Evolutionary conservation across 257 asterid genomes (phyloP).

Genomic region (Mentha longifolia): DNA sequence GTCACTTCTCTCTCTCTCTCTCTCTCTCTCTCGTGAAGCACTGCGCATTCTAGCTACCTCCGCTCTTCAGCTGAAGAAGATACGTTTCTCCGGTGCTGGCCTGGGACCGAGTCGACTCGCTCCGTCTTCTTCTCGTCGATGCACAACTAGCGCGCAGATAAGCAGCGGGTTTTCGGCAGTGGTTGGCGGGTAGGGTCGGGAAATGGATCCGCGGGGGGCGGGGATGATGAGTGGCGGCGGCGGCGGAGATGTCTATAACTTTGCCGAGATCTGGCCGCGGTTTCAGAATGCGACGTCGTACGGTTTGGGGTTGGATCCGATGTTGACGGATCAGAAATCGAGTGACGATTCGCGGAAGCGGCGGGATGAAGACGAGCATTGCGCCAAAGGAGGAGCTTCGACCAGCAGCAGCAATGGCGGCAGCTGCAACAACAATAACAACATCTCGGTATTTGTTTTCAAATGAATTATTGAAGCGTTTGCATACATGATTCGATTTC

Average conservation of each 20-base stretch:
- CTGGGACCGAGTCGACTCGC: conserved; percentile 7
- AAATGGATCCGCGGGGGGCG: conserved; percentile 55
- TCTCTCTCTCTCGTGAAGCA: conserved; percentile 37
- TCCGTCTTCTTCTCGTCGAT: conserved; percentile 25
- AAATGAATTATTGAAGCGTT: neutral
- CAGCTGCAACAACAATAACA: conserved; percentile 27
- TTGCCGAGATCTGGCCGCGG: conserved; percentile 68
- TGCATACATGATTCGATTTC: neutral
- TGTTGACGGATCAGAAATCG: conserved; percentile 51
- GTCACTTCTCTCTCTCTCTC: conserved; percentile 43
- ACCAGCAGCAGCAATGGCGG: conserved; percentile 47
- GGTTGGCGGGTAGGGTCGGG: conserved; percentile 24
- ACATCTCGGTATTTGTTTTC: conserved; percentile 42
- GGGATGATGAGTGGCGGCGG: conserved; percentile 52
- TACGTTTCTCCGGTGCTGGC: neutral
- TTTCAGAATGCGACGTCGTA: conserved; percentile 52
- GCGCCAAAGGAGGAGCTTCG: conserved; percentile 50
- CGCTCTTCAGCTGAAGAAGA: conserved; percentile 31
- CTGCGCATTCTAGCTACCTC: conserved; percentile 51
- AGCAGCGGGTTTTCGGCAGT: conserved; percentile 28
- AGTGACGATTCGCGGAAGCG: conserved; percentile 52
- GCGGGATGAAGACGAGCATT: conserved; percentile 44
- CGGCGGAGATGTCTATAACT: conserved; percentile 36
- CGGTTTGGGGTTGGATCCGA: conserved; percentile 54
- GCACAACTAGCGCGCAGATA: neutral